These are phyloP conservation scores for Dactylellina sp. DNA, from an alignment of 2,329 filamentous ascomycete genomes.

Conservation along the genomic window DNA sequence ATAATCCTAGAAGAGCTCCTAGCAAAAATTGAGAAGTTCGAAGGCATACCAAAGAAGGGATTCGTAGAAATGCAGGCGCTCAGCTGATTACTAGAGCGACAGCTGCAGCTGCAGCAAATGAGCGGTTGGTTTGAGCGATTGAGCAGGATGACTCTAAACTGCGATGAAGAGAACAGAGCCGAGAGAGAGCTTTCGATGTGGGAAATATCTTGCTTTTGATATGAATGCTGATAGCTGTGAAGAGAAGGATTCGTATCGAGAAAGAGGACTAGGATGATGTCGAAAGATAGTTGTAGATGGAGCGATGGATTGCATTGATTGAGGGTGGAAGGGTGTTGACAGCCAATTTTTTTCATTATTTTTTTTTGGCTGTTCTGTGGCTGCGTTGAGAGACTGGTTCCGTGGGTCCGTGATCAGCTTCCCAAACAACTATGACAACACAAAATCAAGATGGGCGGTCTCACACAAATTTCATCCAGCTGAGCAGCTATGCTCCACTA, in stretches of 20 bases:
- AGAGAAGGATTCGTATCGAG: neutral
- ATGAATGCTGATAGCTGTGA: neutral
- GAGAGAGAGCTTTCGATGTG: neutral
- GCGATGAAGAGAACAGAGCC: neutral
- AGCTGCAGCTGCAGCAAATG: neutral
- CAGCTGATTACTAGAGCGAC: neutral
- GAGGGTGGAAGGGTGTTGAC: neutral
- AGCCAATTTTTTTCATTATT: conserved; percentile 6
- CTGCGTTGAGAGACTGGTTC: too few relatives aligned
- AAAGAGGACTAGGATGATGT: neutral
- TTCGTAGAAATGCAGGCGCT: neutral
- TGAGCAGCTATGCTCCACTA: too few relatives aligned
- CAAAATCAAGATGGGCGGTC: conserved; percentile 25
- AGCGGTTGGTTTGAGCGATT: neutral
- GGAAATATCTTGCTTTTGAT: neutral
- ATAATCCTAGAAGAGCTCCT: neutral
- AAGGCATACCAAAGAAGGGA: neutral
- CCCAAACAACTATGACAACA: conserved; percentile 9
- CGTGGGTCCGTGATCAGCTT: neutral
- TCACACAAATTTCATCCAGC: conserved; percentile 27
- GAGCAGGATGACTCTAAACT: neutral
- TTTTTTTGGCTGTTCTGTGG: conserved; percentile 1
- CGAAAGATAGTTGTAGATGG: neutral
- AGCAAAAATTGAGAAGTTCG: neutral
- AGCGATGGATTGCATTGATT: neutral